Evolutionary conservation across 495 filamentous ascomycete genomes (phyloP).

Genomic region (Wilcoxina mikolae): DNA sequence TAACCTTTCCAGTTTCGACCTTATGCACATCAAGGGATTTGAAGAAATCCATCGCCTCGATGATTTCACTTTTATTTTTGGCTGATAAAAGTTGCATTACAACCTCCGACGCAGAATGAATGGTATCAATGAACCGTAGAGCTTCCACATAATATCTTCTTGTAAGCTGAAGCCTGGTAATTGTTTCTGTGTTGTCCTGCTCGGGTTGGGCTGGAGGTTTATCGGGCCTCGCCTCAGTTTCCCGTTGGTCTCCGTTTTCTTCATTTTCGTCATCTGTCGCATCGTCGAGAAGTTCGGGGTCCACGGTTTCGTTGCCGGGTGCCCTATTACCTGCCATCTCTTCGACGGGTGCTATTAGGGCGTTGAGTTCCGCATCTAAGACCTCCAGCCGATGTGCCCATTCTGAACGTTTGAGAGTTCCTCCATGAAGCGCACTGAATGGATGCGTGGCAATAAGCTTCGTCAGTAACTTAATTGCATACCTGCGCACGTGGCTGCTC

Average conservation of each 20-base stretch:
- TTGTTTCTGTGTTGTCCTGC: conserved; percentile 54
- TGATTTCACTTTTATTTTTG: conserved; percentile 93
- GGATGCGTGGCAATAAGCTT: conserved; percentile 84
- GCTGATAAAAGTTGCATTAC: conserved; percentile 79
- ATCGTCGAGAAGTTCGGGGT: conserved; percentile 70
- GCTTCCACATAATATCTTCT: conserved; percentile 84
- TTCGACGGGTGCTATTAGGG: conserved; percentile 49
- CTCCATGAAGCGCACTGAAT: conserved; percentile 81
- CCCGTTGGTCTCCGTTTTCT: conserved; percentile 11
- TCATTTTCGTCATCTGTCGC: conserved; percentile 59
- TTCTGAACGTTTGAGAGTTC: conserved; percentile 65
- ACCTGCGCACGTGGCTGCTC: conserved; percentile 89
- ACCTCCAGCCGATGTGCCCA: conserved; percentile 67
- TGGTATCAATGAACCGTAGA: conserved; percentile 83
- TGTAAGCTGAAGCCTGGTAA: conserved; percentile 72
- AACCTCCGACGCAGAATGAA: conserved; percentile 61
- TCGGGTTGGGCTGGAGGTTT: background rate
- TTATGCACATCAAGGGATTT: conserved; percentile 88
- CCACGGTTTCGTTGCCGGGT: conserved; percentile 45
- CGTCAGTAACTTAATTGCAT: conserved; percentile 83
- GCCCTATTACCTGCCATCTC: conserved; percentile 54
- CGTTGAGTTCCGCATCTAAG: conserved; percentile 66
- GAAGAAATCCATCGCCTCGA: conserved; percentile 98
- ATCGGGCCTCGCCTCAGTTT: background rate
- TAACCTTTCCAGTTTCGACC: conserved; percentile 68